These are phyloP conservation scores for Pythium oligandrum DNA, from an alignment of 352 stramenopile genomes.

Conservation along the genomic window DNA sequence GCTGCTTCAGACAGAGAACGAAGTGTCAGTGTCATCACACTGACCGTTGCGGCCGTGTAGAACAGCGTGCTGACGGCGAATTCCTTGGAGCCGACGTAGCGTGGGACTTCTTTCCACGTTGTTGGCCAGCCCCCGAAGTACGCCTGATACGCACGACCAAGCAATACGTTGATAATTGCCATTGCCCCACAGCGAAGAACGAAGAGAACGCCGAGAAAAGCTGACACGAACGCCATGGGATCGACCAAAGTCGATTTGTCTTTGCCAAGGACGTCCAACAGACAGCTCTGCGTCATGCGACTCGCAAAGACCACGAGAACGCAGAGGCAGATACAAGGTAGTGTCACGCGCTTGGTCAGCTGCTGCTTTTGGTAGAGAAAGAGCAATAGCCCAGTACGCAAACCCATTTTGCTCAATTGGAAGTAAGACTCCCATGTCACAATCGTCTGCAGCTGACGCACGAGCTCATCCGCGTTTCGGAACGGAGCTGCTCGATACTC, in stretches of 20 bases:
- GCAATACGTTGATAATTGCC: conserved; percentile 25
- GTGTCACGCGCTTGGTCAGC: conserved; percentile 25
- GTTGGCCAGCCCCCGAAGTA: conserved; percentile 42
- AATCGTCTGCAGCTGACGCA: conserved; percentile 15
- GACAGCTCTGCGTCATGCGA: conserved; percentile 43
- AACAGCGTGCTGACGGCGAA: conserved; percentile 57
- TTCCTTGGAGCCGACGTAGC: conserved; percentile 59
- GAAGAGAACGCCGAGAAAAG: conserved; percentile 49
- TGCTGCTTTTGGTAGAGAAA: conserved; percentile 33
- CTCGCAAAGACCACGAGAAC: conserved; percentile 37
- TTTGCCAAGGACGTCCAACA: conserved; percentile 14
- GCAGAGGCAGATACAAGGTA: conserved; percentile 38
- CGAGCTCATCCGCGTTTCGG: conserved; percentile 6
- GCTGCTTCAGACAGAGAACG: conserved; percentile 48
- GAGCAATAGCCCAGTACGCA: conserved; percentile 44
- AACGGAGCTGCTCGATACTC: conserved; percentile 3
- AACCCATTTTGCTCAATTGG: conserved; percentile 32
- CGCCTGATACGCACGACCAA: conserved; percentile 45
- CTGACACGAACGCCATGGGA: conserved; percentile 20
- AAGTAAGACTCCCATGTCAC: conserved; percentile 22
- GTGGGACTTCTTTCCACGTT: conserved; percentile 43
- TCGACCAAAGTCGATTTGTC: background rate
- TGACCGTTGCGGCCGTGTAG: conserved; percentile 29
- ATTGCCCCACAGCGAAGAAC: conserved; percentile 25
- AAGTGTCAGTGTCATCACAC: conserved; percentile 27